phyloP scores from a whole-genome alignment of 2,329 filamentous ascomycete genomes.

The Calcarisporium arbuscula region DNA sequence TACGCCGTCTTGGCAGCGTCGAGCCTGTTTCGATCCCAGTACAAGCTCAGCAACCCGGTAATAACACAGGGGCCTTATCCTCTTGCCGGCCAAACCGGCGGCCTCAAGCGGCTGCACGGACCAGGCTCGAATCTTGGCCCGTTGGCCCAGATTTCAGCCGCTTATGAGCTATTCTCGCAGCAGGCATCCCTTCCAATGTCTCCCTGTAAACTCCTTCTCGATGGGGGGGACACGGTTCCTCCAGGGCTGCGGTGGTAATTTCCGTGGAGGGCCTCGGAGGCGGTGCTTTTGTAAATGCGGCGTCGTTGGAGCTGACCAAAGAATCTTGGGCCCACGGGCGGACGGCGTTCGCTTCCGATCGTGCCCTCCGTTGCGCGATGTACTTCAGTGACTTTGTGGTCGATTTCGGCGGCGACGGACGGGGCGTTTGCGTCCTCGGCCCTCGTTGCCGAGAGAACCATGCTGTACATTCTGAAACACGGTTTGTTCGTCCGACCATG shows the following conservation, averaged over 20 bases:
- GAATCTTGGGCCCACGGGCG: slow-evolving; percentile 25
- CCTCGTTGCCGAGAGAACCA: slow-evolving; percentile 21
- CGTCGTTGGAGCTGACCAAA: slow-evolving; percentile 22
- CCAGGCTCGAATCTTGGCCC: too few species aligned
- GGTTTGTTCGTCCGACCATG: too few species aligned
- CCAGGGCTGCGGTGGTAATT: slow-evolving; percentile 24
- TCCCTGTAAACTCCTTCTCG: slow-evolving; percentile 13
- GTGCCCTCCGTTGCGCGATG: slow-evolving; percentile 25
- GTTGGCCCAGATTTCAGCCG: too few species aligned
- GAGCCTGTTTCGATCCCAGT: slow-evolving; percentile 22
- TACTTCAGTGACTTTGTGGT: slow-evolving; percentile 25
- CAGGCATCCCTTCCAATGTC: slow-evolving; percentile 21
- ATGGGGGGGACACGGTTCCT: slow-evolving; percentile 5
- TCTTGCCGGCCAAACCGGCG: too few species aligned
- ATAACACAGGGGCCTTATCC: slow-evolving; percentile 1
- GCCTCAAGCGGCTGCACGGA: too few species aligned
- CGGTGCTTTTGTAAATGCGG: slow-evolving; percentile 21
- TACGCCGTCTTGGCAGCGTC: slow-evolving; percentile 18
- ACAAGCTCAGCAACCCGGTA: slow-evolving; percentile 2
- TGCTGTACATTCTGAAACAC: slow-evolving; percentile 26
- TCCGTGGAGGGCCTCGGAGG: slow-evolving; percentile 20
- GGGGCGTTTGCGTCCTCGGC: slow-evolving; percentile 22
- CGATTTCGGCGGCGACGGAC: slow-evolving; percentile 20
- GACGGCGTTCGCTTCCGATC: slow-evolving; percentile 19
- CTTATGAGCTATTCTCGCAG: slow-evolving; percentile 18